Percentiles rank a stretch among this genome's conserved stretches.
Evolutionary conservation across 2,329 filamentous ascomycete species (phyloP).

Genomic region (Metarhizium brunneum): DNA sequence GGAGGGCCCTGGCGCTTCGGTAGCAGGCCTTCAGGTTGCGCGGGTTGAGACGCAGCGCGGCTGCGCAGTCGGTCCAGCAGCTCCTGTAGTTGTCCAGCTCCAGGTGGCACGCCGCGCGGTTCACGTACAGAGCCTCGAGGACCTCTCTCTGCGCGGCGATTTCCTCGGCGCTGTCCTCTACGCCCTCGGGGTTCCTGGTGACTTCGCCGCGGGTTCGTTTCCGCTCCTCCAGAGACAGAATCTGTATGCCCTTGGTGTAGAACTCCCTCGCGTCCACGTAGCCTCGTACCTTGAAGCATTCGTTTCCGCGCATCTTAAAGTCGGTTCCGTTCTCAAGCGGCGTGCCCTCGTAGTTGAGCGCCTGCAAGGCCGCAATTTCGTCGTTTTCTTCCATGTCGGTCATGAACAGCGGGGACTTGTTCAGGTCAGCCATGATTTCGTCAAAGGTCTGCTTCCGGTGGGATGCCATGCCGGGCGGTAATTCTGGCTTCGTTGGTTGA

Average conservation of each 20-base stretch:
- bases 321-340: conserved; percentile 71
- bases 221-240: conserved; percentile 56
- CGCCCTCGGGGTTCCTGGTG: conserved; percentile 20
- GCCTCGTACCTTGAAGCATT: conserved; percentile 63
- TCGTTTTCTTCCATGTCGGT: conserved; percentile 81
- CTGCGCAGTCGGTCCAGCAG: conserved; percentile 76
- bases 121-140: conserved; percentile 71
- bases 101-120: conserved; percentile 84
- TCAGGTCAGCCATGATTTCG: conserved; percentile 47
- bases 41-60: conserved; percentile 69
- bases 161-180: conserved; percentile 40
- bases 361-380: conserved; percentile 77
- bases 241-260: conserved; percentile 75
- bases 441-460: conserved; percentile 39
- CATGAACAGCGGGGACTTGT: conserved; percentile 82
- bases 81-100: conserved; percentile 82
- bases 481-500: conserved; percentile 28
- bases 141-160: conserved; percentile 50
- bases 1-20: conserved; percentile 67
- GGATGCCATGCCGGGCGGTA: conserved; percentile 35
- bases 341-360: conserved; percentile 87
- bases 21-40: conserved; percentile 86
- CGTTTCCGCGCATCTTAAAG: conserved; percentile 90
- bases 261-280: conserved; percentile 85
- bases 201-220: conserved; percentile 35